Base-by-base conservation (phyloP, 768 basidiomycete genomes). In the Mycena crocata region DNA sequence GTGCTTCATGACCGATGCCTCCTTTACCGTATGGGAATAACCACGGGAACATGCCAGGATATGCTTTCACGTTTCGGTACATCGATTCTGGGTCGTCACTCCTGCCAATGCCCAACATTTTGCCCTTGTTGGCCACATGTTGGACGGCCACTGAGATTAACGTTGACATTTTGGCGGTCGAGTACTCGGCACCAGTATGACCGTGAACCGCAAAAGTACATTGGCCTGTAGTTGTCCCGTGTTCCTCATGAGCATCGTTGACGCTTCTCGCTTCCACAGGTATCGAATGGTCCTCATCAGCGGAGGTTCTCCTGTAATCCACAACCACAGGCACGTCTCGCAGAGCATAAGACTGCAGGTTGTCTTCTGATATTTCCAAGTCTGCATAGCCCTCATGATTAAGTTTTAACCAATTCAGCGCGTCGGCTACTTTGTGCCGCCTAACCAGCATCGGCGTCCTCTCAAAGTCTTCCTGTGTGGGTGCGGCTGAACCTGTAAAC, bases 31-130 rank as follows among this genome's bases (percentile, higher is more conserved):
- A 84, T 0, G 81, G 82, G 70, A 79, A 84, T 1, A 84, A 63
- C 80, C 81, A 83, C 0, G 82, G 82, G 71, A 82, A 83, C 77
- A 83, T 80, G 6, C 76, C 69, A 2, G 82, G 79, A 67, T 81
- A 84, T 19, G 81, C 54, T 75, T 71, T 3, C n/a, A n/a, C n/a
- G n/a, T n/a, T n/a, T n/a, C n/a, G n/a, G n/a, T n/a, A n/a, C n/a
- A n/a, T n/a, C n/a, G 73, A 74, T 52, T 77, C 57, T 0, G 77
- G 73, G 2, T 66, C 26, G 0, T 48, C 39, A 6, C 55, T 50
- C 35, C 76, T 77, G 1, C 77, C 77, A 15, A 82, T 72, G 0
- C 66, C 76, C 0, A 85, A 56, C 0, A 76, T 62, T 30, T 72
- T 73, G 0, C 73, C 73, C 7, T 60, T 58, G 34, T 44, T 61